Evolutionary conservation across 1,139 yeast species (phyloP).

Genomic region (Zygosaccharomyces sapae): DNA sequence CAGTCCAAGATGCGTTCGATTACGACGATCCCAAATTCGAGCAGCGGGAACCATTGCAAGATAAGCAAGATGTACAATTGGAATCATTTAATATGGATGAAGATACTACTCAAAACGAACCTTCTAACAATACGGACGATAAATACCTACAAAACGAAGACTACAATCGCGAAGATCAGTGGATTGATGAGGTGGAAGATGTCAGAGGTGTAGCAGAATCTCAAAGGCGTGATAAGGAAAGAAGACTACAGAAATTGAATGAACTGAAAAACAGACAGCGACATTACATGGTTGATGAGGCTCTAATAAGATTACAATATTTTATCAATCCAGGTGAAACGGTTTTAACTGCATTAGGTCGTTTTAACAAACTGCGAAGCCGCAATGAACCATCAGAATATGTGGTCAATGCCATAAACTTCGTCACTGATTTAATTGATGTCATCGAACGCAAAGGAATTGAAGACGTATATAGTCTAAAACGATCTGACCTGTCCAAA

Average conservation of each 20-base stretch:
- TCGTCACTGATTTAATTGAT: constrained; percentile 22
- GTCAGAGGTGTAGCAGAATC: constrained; percentile 9
- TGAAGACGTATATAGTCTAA: constrained; percentile 22
- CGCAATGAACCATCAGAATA: constrained; percentile 5
- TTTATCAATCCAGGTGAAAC: constrained; percentile 18
- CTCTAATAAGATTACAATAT: constrained; percentile 21
- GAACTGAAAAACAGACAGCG: constrained; percentile 8
- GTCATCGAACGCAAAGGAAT: constrained; percentile 29
- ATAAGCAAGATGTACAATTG: constrained; percentile 11
- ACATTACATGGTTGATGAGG: constrained; percentile 25
- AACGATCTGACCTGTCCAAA: constrained; percentile 13
- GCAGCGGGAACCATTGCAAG: constrained; percentile 4
- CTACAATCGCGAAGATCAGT: constrained; percentile 21
- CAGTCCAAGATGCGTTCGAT: constrained; percentile 9
- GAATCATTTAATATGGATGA: constrained; percentile 28
- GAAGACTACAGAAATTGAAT: constrained; percentile 1
- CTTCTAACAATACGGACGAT: constrained; percentile 26
- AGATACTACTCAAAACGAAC: constrained; percentile 22
- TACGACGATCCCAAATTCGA: constrained; percentile 10
- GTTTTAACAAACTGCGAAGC: constrained; percentile 23
- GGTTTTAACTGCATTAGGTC: constrained; percentile 20
- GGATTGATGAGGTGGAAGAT: constrained; percentile 23
- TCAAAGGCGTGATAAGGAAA: constrained; percentile 5
- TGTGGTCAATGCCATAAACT: constrained; percentile 21
- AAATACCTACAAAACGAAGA: constrained; percentile 17